phyloP scores from a whole-genome alignment of 768 basidiomycete genomes.

The Phylloporus sp. region DNA sequence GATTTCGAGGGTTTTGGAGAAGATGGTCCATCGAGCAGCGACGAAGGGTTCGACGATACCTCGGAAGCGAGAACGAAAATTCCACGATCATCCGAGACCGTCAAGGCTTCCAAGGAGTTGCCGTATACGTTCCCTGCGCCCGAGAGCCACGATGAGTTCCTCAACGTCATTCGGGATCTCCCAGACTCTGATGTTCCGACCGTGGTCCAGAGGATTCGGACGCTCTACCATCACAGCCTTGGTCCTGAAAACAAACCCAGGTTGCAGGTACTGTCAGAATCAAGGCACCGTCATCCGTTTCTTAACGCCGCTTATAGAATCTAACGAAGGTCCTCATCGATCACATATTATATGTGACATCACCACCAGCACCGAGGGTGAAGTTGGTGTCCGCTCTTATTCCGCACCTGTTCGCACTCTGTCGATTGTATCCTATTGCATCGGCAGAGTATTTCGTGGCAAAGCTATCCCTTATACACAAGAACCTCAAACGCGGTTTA shows the following conservation, averaged over 20 bases:
- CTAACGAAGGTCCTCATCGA: slow-evolving; percentile 81
- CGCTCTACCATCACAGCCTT: slow-evolving; percentile 90
- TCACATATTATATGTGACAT: slow-evolving; percentile 74
- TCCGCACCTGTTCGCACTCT: slow-evolving; percentile 76
- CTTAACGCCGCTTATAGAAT: slow-evolving; percentile 41
- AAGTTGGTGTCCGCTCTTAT: slow-evolving; percentile 59
- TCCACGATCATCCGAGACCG: slow-evolving; percentile 29
- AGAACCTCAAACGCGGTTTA: slow-evolving; percentile 84
- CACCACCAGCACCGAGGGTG: slow-evolving; percentile 59
- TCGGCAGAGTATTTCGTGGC: slow-evolving; percentile 74
- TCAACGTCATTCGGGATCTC: slow-evolving; percentile 72
- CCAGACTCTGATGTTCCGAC: slow-evolving; percentile 69
- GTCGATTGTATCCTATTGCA: slow-evolving; percentile 75
- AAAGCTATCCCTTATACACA: slow-evolving; percentile 89
- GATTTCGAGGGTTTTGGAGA: slow-evolving; percentile 32
- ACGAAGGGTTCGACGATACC: slow-evolving; percentile 37
- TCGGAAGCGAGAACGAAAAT: slow-evolving; percentile 38
- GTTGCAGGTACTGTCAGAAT: slow-evolving; percentile 63
- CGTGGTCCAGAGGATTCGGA: slow-evolving; percentile 86
- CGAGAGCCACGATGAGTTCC: slow-evolving; percentile 78
- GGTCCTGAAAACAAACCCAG: slow-evolving; percentile 88
- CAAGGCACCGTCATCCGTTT: neutral
- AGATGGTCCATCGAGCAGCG: slow-evolving; percentile 35
- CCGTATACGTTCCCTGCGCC: slow-evolving; percentile 95
- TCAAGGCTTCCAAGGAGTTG: slow-evolving; percentile 51